Base-by-base conservation (phyloP, 1,284 basidiomycete species). In the Moniliophthora roreri region DNA sequence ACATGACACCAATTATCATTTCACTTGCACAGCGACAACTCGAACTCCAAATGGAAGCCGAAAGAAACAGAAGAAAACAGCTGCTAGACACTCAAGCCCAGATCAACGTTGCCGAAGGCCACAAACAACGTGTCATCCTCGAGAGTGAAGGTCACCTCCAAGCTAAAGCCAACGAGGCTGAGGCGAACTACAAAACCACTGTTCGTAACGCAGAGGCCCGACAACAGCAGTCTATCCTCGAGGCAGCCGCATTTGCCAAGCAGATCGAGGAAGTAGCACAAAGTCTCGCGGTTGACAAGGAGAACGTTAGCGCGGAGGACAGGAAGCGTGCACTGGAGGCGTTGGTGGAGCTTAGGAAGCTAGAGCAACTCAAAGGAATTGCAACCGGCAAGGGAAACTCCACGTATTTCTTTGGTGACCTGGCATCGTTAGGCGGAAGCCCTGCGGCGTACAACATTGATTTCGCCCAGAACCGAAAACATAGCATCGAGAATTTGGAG, bases 1-100 rank as follows among this genome's bases (percentile, higher is more conserved):
- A 21, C n/a, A 11, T 24, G n/a, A 36, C 23, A 26, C 24, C 26
- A 53, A 16, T 21, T 20, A 23, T 16, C 9, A 28, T 13, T 38
- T 40, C 8, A 6, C 28, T 11, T 11, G 11, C 28, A 32, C 51
- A 77, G 75, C 69, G 76, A 16, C 79, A 81, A 72, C 70, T 81
- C 2, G 78, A 81, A 55, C 69, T 81, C 8, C 78, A 80, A 62
- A 80, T 81, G 78, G 77, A 80, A 61, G 79, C 79, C 1, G 79
- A 81, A 55, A 64, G 79, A 32, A 79, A 81, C 54, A 60, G 79
- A 15, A 67, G 79, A 23, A 81, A 81, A 58, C 78, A 81, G 55
- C 69, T 81, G 10, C 66, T 81, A n/a, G 79, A 81, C 57, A 81
- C 79, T 0, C 75, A 80, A 58, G 79, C 79, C 0, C 74, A 77